Evolutionary conservation across 345 rosid genomes (phyloP), one percentile per base, ranked within the genome.

Genomic region (Excoecaria agallocha): DNA sequence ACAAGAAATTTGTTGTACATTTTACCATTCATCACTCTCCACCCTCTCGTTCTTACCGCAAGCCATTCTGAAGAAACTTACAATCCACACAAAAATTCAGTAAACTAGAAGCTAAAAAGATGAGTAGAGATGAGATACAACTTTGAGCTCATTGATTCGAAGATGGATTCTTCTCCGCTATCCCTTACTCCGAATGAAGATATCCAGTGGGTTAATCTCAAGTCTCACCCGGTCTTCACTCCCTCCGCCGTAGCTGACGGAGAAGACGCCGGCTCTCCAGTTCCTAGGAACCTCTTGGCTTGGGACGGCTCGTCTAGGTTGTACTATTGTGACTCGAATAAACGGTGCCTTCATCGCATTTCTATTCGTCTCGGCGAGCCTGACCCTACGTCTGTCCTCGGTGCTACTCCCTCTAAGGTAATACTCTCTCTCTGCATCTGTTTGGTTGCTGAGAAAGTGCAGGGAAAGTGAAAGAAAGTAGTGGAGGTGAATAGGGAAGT

Each of bases 291-390:
- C 72, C 84, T 91, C 16, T 70, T 89, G 59, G 87, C 99, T 8
- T 96, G 97, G 97, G 99, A 93, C 69, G 94, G 91, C 25, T 91
- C 93, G 16, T 90, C 97, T 17, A 82, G 94, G 68, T 76, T 93
- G 41, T 93, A 88, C 71, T 91, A 73, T 79, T 93, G 99, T 97
- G 94, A 93, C 72, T 77, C 83, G 5, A 70, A 15, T 60, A 73
- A 79, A 39, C 85, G 73, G 39, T 83, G 87, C 77, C 92, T 95
- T 72, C 97, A 90, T 54, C 89, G 97, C 58, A 82, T 95, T 73
- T 87, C 97, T 68, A 73, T 95, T 17, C 90, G 91, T 57, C 82
- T 93, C 65, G 98, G 98, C 69, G 98, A 93, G 62, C 98, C 98
- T 17, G 91, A 90, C 61, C 96, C 94, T 37, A 72, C 89, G 49